phyloP scores from a whole-genome alignment of 768 basidiomycete genomes.

The Pisolithus sp. region DNA sequence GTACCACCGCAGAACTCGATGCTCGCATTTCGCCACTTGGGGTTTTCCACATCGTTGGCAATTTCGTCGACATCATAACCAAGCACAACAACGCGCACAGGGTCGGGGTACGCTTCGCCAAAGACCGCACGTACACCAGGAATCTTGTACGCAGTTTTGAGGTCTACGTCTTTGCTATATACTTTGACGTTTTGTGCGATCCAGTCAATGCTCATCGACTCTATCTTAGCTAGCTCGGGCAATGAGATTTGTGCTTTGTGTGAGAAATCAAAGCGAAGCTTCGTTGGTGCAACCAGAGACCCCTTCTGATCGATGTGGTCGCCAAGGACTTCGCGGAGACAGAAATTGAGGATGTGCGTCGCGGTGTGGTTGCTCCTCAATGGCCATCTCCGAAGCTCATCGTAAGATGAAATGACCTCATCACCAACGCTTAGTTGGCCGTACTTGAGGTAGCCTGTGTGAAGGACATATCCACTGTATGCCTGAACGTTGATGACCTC shows the following conservation, averaged over 20 bases:
- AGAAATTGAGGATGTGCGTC: slow-evolving; percentile 96
- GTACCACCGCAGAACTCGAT: slow-evolving; percentile 99
- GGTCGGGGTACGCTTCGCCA: slow-evolving; percentile 96
- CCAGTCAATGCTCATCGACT: slow-evolving; percentile 81
- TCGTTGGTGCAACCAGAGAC: slow-evolving; percentile 91
- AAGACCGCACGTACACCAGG: slow-evolving; percentile 96
- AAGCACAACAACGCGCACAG: slow-evolving; percentile 89
- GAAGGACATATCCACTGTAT: slow-evolving; percentile 93
- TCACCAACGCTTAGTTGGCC: slow-evolving; percentile 75
- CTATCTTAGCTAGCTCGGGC: slow-evolving; percentile 76
- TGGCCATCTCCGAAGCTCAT: slow-evolving; percentile 95
- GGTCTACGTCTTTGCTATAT: slow-evolving; percentile 77
- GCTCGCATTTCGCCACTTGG: slow-evolving; percentile 86
- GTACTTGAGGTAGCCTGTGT: slow-evolving; percentile 87
- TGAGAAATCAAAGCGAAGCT: slow-evolving; percentile 97
- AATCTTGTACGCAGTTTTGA: slow-evolving; percentile 76
- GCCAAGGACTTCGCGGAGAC: slow-evolving; percentile 87
- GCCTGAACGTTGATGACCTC: slow-evolving; percentile 90
- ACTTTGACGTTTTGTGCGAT: slow-evolving; percentile 86
- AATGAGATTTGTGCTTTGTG: slow-evolving; percentile 85
- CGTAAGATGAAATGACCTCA: slow-evolving; percentile 83
- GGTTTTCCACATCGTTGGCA: slow-evolving; percentile 74
- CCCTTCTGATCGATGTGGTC: slow-evolving; percentile 99
- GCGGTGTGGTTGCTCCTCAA: slow-evolving; percentile 97
- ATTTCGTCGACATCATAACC: slow-evolving; percentile 88